Base-by-base conservation (phyloP, 2,329 filamentous ascomycete genomes). In the Cadophora sp. region DNA sequence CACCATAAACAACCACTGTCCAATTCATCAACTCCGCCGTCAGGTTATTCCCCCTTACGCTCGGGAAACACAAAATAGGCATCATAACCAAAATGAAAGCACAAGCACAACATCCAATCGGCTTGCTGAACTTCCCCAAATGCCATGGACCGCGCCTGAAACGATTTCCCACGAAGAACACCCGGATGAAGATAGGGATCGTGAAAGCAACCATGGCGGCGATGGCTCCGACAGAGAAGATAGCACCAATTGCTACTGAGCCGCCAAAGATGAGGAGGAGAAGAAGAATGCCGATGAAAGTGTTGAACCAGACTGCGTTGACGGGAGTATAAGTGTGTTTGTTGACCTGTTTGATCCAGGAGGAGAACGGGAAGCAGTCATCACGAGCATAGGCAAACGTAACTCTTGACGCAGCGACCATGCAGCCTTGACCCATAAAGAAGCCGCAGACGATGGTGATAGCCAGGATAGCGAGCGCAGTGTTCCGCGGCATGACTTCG, bases 351-450 rank as follows among this genome's bases (percentile, higher is more conserved):
- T 86, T 88, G 83, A 87, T 90, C 77, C 83, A 82, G 0, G 77
- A 80, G 1, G 85, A 88, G n/a, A 84, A 73, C 0, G 89, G 89
- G 76, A 91, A 90, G 74, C 87, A 89, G 70, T 86, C 89, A 74
- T 91, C 89, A 62, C 89, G 86, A 29, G 89, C 88, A 77, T 91
- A 91, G 12, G 89, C 89, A 72, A 90, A 92, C 0, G 89, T 90
- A 53, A 91, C 89, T 70, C 89, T 82, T n/a, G 85, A 88, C 5
- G 81, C 81, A 1, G 81, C 80, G 61, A 91, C 86, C 89, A 91
- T 91, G 75, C 88, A 91, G 0, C 88, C 89, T 77, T 91, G 89
- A 6, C 89, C 89, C 89, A 91, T 91, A 40, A 84, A 87, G 76
- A 91, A 91, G 0, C 86, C 87, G 68, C 87, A 89, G 59, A 91